Base-by-base conservation (phyloP, 2,329 filamentous ascomycete genomes). In the Amesomyces nigricolor region DNA sequence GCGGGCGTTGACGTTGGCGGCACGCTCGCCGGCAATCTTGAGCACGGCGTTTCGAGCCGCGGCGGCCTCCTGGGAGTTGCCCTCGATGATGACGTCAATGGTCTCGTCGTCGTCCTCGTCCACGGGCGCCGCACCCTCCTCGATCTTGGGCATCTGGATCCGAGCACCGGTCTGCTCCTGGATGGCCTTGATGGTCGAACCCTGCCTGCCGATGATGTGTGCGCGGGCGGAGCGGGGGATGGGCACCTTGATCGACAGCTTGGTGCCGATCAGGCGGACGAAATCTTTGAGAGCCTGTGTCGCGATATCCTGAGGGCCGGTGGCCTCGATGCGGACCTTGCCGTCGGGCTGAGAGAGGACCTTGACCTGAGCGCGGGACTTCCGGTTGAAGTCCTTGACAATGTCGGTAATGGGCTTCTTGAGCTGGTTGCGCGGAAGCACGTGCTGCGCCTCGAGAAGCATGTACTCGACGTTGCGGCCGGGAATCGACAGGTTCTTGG, bases 201-300 rank as follows among this genome's bases (percentile, higher is more conserved):
- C 95, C 68, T 88, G 86, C 68, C 89, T 91, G 64, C 94, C 95
- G 69, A 99, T 97, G 71, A 99, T 91, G 71, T 92, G 87, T 51
- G 91, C 83, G 59, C 91, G 85, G 19, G 90, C 83, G 39, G 90
- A 92, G 47, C 86, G 81, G 51, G 92, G 94, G 61, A 99, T 87
- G 2, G 88, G 79, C 47, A 97, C 83, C 61, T 84, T 86, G 67
- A 89, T 78, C n/a, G 76, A 73, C n/a, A 91, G 89, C 81, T 88
- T 95, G 46, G 85, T 83, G 66, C 91, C 91, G 64, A 99, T 87
- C 68, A 95, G 88, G 66, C 87, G 85, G 45, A 94, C 87, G 61
- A 96, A 81, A 64, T 96, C 91, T 76, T 89, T 91, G 67, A 97
- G 80, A 54, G 92, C 90, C 73, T 94, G 86, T 67, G 90, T 86